phyloP scores from a whole-genome alignment of 2,329 filamentous ascomycete species.

The Gremmenia infestans region DNA sequence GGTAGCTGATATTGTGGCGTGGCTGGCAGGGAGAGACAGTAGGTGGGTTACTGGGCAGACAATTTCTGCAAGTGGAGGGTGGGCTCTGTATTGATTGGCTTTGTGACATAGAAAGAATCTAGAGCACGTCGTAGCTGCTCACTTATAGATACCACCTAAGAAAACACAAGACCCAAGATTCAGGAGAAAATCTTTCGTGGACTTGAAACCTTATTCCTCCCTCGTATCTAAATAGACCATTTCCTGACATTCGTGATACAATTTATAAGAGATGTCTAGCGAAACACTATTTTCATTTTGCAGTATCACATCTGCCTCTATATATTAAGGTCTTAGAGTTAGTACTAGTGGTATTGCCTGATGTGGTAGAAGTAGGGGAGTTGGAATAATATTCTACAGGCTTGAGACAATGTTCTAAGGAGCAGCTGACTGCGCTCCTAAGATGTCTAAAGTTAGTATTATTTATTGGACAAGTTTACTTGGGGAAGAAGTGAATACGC shows the following conservation, averaged over 20 bases:
- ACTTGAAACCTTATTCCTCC: conserved; percentile 14
- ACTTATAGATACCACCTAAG: conserved; percentile 14
- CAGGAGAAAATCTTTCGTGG: conserved; percentile 21
- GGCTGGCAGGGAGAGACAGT: conserved; percentile 40
- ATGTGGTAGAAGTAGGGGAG: too few species aligned
- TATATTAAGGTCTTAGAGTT: too few species aligned
- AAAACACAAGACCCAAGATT: conserved; percentile 13
- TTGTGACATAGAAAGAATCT: too few species aligned
- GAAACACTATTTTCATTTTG: neutral
- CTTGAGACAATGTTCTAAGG: too few species aligned
- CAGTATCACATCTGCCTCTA: conserved; percentile 10
- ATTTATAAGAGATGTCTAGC: neutral
- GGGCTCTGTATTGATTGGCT: conserved; percentile 17
- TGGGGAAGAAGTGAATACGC: conserved; percentile 21
- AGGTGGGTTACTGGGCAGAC: conserved; percentile 42
- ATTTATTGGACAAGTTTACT: neutral
- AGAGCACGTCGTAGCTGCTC: too few species aligned
- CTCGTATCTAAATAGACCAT: conserved; percentile 12
- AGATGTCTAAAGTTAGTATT: too few species aligned
- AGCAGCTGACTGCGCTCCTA: too few species aligned
- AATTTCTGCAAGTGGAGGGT: conserved; percentile 17
- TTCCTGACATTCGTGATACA: neutral
- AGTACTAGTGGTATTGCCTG: too few species aligned
- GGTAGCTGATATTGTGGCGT: conserved; percentile 42
- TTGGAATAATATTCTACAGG: too few species aligned